Percentiles rank a stretch among this genome's conserved stretches.
phyloP scores from a whole-genome alignment of 257 asterid genomes.

The Gentiana macrophylla region DNA sequence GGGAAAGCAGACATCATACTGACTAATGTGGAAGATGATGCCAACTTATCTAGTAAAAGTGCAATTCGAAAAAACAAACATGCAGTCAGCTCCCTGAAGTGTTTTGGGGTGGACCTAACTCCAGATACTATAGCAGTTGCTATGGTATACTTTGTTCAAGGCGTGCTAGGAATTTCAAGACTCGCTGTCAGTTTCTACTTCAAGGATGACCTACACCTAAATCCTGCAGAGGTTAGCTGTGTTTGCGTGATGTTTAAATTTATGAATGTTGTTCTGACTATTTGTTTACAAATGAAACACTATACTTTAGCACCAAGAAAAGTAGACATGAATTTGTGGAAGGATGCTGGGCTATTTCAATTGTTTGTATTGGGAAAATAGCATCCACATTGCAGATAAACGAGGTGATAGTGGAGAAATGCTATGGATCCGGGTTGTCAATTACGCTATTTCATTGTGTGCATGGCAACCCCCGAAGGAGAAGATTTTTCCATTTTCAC shows the following conservation, averaged over 20 bases:
- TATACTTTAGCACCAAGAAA: no score
- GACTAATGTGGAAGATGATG: conserved; percentile 38
- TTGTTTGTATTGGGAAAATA: no score
- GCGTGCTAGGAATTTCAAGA: conserved; percentile 87
- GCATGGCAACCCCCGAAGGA: no score
- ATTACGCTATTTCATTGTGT: no score
- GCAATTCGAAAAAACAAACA: conserved; percentile 42
- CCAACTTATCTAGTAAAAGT: conserved; percentile 33
- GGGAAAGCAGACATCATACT: conserved; percentile 44
- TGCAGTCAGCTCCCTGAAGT: conserved; percentile 39
- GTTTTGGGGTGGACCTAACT: conserved; percentile 80
- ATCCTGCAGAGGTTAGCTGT: conserved; percentile 90
- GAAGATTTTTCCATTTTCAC: no score
- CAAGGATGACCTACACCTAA: conserved; percentile 95
- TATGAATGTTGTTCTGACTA: no score
- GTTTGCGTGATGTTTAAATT: neutral
- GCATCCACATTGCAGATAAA: no score
- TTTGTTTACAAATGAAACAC: no score
- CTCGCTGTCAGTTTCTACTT: conserved; percentile 92
- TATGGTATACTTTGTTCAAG: conserved; percentile 98
- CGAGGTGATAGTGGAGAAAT: no score
- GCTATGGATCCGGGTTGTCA: no score
- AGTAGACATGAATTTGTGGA: no score
- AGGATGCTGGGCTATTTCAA: no score
- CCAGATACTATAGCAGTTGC: conserved; percentile 96